Evolutionary conservation across 352 stramenopile genomes (phyloP).

Genomic region (Phytophthora megakarya): DNA sequence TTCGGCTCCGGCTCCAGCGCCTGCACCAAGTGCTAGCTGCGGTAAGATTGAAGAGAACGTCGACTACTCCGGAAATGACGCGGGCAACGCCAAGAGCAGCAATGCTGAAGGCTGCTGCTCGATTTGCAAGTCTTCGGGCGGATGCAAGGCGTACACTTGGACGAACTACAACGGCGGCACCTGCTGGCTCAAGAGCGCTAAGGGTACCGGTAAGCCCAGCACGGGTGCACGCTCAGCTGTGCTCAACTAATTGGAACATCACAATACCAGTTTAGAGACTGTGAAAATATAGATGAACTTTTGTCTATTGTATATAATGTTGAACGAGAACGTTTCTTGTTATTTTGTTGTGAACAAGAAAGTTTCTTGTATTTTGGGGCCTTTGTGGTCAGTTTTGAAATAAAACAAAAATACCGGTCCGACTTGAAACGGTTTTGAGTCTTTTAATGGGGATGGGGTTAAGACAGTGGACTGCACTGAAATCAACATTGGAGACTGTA

Average conservation of each 20-base stretch:
- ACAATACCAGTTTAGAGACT: background rate
- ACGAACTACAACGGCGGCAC: constrained; percentile 46
- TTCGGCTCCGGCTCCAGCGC: too few relatives aligned
- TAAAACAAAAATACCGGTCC: background rate
- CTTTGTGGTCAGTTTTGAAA: constrained; percentile 3
- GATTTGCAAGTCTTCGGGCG: constrained; percentile 25
- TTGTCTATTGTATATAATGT: too few relatives aligned
- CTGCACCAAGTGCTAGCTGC: too few relatives aligned
- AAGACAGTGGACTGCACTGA: constrained; percentile 19
- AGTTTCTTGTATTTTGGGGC: too few relatives aligned
- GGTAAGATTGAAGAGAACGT: constrained; percentile 40
- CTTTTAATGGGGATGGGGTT: background rate
- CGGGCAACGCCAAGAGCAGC: constrained; percentile 22
- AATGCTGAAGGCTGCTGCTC: constrained; percentile 36
- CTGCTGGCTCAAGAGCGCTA: constrained; percentile 53
- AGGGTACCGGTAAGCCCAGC: constrained; percentile 16
- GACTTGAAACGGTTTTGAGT: background rate
- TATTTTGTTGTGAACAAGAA: too few relatives aligned
- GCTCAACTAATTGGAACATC: constrained; percentile 17
- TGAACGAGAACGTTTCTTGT: too few relatives aligned
- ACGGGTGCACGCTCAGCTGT: constrained; percentile 21
- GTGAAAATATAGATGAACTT: constrained; percentile 7
- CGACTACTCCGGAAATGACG: constrained; percentile 36
- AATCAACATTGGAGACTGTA: constrained; percentile 21
- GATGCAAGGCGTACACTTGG: constrained; percentile 48